phyloP scores from a whole-genome alignment of 441 rosid species.

The Sinapis alba region DNA sequence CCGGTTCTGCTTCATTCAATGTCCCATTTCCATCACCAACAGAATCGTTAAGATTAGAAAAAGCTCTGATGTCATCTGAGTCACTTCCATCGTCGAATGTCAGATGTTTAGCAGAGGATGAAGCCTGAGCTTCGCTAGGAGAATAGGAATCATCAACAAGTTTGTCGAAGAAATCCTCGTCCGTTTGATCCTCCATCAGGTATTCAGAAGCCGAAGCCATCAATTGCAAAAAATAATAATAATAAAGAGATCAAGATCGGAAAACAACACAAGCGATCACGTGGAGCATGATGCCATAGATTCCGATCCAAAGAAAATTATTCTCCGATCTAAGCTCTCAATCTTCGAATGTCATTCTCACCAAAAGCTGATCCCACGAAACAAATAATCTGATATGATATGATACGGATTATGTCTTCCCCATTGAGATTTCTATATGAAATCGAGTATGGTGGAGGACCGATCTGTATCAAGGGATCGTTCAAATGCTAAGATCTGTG shows the following conservation, averaged over 20 bases:
- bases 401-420: no score
- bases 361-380: background rate
- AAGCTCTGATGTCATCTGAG: constrained; percentile 58
- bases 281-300: background rate
- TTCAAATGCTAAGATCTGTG: constrained; percentile 27
- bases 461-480: background rate
- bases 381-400: no score
- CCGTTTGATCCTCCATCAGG: constrained; percentile 94
- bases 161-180: constrained; percentile 94
- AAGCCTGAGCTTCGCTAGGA: constrained; percentile 32
- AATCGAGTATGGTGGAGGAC: background rate
- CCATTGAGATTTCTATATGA: background rate
- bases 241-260: background rate
- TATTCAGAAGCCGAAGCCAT: constrained; percentile 90
- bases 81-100: constrained; percentile 45
- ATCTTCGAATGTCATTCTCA: background rate
- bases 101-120: constrained; percentile 13
- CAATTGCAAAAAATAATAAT: constrained; percentile 10
- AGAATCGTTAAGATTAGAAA: constrained; percentile 54
- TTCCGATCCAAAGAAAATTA: constrained; percentile 1
- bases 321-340: constrained; percentile 3
- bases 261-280: background rate
- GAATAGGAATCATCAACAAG: constrained; percentile 81
- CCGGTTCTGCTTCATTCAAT: constrained; percentile 26
- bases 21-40: constrained; percentile 20